Evolutionary conservation across 1,139 yeast genomes (phyloP).

Genomic region (Taphrina wiesneri): DNA sequence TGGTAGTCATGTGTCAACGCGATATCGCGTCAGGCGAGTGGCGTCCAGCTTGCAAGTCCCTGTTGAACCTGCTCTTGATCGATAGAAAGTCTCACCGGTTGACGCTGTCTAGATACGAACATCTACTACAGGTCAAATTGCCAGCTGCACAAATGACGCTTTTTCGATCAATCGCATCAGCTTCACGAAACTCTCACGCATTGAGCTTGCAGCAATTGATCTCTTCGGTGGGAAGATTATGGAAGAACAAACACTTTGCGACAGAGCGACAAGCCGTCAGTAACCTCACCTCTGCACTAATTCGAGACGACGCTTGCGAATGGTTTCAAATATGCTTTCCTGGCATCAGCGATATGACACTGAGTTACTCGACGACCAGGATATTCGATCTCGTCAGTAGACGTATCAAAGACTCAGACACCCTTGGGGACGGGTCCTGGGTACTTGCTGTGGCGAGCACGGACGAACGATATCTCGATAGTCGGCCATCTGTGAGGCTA

Average conservation of each 20-base stretch:
- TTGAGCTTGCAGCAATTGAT: background rate
- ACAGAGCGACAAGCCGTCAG: background rate
- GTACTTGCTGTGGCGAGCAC: background rate
- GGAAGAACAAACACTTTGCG: background rate
- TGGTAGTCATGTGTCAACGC: background rate
- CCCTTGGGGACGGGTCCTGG: background rate
- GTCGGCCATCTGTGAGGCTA: background rate
- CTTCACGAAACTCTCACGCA: background rate
- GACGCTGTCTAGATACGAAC: background rate
- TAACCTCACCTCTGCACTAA: background rate
- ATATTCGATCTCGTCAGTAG: background rate
- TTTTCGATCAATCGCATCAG: background rate
- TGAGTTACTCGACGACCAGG: conserved; percentile 5
- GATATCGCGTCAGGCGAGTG: background rate
- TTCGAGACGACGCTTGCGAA: background rate
- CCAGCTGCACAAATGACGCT: conserved; percentile 2
- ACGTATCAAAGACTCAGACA: background rate
- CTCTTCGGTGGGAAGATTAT: background rate
- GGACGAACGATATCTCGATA: conserved; percentile 10
- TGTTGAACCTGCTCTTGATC: background rate
- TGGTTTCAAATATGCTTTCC: conserved; percentile 7
- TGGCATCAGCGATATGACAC: background rate
- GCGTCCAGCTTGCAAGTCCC: conserved; percentile 1
- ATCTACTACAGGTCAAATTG: background rate
- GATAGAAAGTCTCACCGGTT: background rate